Evolutionary conservation across 2,329 filamentous ascomycete genomes (phyloP).

Genomic region (Colletotrichum cereale): DNA sequence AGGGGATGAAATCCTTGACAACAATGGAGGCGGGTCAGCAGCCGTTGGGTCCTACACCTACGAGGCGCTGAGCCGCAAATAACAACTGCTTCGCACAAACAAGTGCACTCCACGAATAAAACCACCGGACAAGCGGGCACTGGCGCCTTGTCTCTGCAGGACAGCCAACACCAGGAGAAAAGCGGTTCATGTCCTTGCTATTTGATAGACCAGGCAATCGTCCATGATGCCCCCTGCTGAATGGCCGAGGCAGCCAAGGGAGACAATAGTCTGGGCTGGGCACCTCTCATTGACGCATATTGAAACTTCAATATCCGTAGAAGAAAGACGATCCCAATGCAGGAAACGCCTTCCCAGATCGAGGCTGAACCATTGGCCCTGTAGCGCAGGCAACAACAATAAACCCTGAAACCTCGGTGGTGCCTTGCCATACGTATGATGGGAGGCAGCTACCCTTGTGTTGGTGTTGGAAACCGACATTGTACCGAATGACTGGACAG

Average conservation of each 20-base stretch:
- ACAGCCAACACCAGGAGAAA: not conserved
- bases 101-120: no score
- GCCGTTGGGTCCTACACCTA: no score
- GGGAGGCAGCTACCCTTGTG: not conserved
- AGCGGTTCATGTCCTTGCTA: not conserved
- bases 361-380: not conserved
- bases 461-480: not conserved
- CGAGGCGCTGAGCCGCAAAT: no score
- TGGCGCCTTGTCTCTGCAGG: not conserved
- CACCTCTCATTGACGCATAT: not conserved
- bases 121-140: not conserved
- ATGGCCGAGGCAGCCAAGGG: not conserved
- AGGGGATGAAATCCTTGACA: no score
- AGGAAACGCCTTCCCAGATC: not conserved
- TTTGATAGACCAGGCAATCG: not conserved
- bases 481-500: not conserved
- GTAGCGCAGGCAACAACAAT: not conserved
- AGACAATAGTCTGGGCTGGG: not conserved
- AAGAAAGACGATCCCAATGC: not conserved
- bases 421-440: not conserved
- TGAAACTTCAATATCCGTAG: not conserved
- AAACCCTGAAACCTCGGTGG: not conserved
- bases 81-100: no score
- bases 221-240: not conserved
- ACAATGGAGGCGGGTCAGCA: no score